A percentile compares a stretch with the other conserved stretches of the same genome.
These are phyloP conservation scores for Trichoderma virens DNA, from an alignment of 495 filamentous ascomycete species.

Conservation along the genomic window DNA sequence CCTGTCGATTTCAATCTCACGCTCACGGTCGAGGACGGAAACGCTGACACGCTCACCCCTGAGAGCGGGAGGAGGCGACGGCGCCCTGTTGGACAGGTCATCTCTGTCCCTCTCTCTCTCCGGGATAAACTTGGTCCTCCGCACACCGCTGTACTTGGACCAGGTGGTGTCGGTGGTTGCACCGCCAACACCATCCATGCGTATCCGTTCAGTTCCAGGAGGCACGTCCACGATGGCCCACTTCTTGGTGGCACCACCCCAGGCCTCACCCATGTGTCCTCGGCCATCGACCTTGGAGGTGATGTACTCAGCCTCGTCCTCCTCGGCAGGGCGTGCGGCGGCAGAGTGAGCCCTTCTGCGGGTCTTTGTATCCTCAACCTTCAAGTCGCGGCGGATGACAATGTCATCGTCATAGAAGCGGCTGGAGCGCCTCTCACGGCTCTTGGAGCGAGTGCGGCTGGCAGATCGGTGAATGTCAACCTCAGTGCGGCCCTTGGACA, in stretches of 20 bases:
- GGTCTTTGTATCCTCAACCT: slow-evolving; percentile 35
- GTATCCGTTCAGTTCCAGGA: slow-evolving; percentile 66
- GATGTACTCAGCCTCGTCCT: slow-evolving; percentile 62
- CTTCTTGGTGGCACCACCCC: slow-evolving; percentile 58
- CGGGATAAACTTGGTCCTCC: slow-evolving; percentile 58
- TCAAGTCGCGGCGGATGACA: slow-evolving; percentile 44
- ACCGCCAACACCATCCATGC: slow-evolving; percentile 66
- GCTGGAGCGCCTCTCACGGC: slow-evolving; percentile 26
- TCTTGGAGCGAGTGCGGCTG: slow-evolving; percentile 25
- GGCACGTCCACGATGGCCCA: slow-evolving; percentile 76
- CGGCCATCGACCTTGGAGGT: slow-evolving; percentile 50
- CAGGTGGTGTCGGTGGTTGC: slow-evolving; percentile 62
- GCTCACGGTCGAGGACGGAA: slow-evolving; percentile 20
- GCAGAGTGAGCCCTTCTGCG: slow-evolving; percentile 39
- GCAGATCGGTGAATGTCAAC: slow-evolving; percentile 30
- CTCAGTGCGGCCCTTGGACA: slow-evolving; percentile 36
- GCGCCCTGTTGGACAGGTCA: neutral
- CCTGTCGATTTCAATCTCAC: slow-evolving; percentile 37
- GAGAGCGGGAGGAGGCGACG: neutral
- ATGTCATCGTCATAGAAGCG: slow-evolving; percentile 32
- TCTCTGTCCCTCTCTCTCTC: slow-evolving; percentile 28
- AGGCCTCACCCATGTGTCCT: slow-evolving; percentile 57
- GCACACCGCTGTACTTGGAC: slow-evolving; percentile 68
- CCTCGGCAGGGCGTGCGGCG: slow-evolving; percentile 33
- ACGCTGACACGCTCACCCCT: slow-evolving; percentile 7